phyloP scores from a whole-genome alignment of 2,329 filamentous ascomycete genomes.

The Hypoxylon sp. region DNA sequence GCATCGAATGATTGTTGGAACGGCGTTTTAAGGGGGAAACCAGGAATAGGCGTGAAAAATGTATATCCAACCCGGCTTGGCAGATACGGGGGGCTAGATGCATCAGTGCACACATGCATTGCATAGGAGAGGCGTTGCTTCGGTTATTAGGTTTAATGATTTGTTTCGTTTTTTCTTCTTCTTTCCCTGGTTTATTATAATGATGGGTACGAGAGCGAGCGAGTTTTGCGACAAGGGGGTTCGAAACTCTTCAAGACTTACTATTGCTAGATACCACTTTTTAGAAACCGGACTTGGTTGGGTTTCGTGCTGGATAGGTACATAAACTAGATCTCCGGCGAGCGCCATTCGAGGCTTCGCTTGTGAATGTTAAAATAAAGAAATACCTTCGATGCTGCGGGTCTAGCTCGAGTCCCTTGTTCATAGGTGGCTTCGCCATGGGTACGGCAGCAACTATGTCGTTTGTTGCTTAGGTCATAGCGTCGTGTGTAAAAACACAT shows the following conservation, averaged over 20 bases:
- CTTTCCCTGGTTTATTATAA: slow-evolving; percentile 5
- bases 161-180: slow-evolving; percentile 5
- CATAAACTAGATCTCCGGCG: too few species aligned
- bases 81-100: slow-evolving; percentile 9
- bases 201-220: slow-evolving; percentile 23
- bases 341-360: too few species aligned
- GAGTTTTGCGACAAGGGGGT: slow-evolving; percentile 18
- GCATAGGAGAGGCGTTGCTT: slow-evolving; percentile 29
- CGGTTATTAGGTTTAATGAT: slow-evolving; percentile 20
- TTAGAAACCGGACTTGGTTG: slow-evolving; percentile 15
- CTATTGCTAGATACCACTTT: slow-evolving; percentile 32
- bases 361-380: too few species aligned
- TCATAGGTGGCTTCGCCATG: too few species aligned
- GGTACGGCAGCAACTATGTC: too few species aligned
- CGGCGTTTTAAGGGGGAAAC: slow-evolving; percentile 18
- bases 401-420: too few species aligned
- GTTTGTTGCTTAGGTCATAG: too few species aligned
- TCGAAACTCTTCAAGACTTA: slow-evolving; percentile 2
- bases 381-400: too few species aligned
- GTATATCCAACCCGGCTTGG: slow-evolving; percentile 16
- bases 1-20: slow-evolving; percentile 9
- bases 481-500: too few species aligned
- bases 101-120: slow-evolving; percentile 16
- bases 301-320: too few species aligned
- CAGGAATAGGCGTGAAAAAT: slow-evolving; percentile 11